Evolutionary conservation across 495 filamentous ascomycete species (phyloP).

Genomic region (Penicillium waksmanii): DNA sequence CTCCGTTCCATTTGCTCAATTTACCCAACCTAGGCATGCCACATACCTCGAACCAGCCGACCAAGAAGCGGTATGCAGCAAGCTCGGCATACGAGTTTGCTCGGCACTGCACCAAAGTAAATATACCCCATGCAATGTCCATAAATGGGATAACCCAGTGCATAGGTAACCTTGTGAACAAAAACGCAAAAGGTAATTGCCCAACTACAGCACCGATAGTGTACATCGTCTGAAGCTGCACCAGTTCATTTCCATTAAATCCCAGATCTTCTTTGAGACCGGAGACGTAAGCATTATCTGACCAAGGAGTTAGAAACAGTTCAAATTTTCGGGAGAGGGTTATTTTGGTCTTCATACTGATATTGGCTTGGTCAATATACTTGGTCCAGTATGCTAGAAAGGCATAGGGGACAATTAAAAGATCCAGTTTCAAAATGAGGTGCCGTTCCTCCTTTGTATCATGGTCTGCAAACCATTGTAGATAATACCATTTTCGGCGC

Average conservation of each 20-base stretch:
- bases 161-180: conserved; percentile 55
- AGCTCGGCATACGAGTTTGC: conserved; percentile 36
- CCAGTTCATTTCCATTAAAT: conserved; percentile 51
- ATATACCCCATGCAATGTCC: conserved; percentile 51
- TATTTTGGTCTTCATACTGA: conserved; percentile 28
- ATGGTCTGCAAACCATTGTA: conserved; percentile 46
- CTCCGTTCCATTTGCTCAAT: neutral
- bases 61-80: conserved; percentile 73
- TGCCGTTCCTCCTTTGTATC: conserved; percentile 45
- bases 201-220: conserved; percentile 54
- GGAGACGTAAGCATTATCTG: conserved; percentile 37
- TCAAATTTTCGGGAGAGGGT: neutral
- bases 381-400: conserved; percentile 53
- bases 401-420: conserved; percentile 43
- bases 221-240: conserved; percentile 52
- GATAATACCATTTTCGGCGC: conserved; percentile 41
- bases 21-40: too few relatives aligned
- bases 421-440: conserved; percentile 51
- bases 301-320: conserved; percentile 8
- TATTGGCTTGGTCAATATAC: conserved; percentile 47
- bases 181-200: conserved; percentile 53
- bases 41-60: conserved; percentile 77
- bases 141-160: conserved; percentile 48
- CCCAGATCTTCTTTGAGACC: conserved; percentile 31
- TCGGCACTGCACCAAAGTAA: conserved; percentile 51